Evolutionary conservation across 2,329 filamentous ascomycete genomes (phyloP).

Genomic region (Camillea tinctor): DNA sequence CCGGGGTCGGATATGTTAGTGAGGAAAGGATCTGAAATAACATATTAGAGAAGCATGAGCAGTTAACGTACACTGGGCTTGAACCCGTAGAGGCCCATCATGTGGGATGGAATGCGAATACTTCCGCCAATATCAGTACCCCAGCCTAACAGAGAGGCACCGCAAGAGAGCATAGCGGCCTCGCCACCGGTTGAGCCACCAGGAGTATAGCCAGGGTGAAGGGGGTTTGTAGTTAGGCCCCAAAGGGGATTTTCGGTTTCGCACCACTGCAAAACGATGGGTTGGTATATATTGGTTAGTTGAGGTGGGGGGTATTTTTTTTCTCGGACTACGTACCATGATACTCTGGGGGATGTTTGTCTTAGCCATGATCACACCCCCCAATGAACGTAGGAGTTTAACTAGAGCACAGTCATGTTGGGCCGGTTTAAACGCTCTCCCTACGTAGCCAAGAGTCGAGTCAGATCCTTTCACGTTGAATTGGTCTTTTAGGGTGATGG

Average conservation of each 20-base stretch:
- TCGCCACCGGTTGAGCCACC: conserved; percentile 39
- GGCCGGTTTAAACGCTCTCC: conserved; percentile 48
- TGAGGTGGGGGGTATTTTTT: too few relatives aligned
- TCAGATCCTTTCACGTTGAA: conserved; percentile 60
- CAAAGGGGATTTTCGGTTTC: conserved; percentile 54
- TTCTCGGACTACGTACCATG: conserved; percentile 19
- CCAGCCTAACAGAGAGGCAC: conserved; percentile 42
- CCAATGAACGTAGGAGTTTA: conserved; percentile 45
- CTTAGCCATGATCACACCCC: conserved; percentile 53
- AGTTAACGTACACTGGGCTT: conserved; percentile 45
- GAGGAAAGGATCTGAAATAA: too few relatives aligned
- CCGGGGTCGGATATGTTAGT: too few relatives aligned
- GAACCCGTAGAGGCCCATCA: conserved; percentile 48
- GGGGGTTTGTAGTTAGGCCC: conserved; percentile 48
- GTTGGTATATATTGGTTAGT: too few relatives aligned
- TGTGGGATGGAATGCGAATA: conserved; percentile 46
- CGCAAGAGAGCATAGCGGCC: conserved; percentile 22
- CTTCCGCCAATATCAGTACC: conserved; percentile 54
- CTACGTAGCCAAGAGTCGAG: conserved; percentile 58
- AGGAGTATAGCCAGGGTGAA: conserved; percentile 41
- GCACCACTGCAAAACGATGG: conserved; percentile 40
- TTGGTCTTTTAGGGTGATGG: conserved; percentile 53
- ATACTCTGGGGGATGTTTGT: conserved; percentile 40
- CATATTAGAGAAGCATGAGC: too few relatives aligned
- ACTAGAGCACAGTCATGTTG: conserved; percentile 49